phyloP scores from a whole-genome alignment of 208 protist genomes.

The Trypanosoma theileri region DNA sequence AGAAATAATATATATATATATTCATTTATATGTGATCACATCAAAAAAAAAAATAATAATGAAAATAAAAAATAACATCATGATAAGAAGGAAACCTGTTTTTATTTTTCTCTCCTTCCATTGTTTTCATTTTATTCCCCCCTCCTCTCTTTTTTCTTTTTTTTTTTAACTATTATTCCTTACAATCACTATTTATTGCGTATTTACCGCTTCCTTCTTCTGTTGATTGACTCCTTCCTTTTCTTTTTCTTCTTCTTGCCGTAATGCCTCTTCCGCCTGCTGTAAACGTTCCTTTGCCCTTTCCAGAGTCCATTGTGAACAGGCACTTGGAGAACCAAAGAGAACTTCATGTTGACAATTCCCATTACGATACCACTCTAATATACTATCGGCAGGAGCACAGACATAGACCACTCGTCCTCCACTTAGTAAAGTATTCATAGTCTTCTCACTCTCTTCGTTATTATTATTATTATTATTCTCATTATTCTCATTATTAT shows the following conservation, averaged over 20 bases:
- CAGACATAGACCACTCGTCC: conserved; percentile 43
- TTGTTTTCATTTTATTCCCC: background rate
- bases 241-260: conserved; percentile 8
- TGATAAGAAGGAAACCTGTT: background rate
- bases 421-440: background rate
- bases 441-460: background rate
- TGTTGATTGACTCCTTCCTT: background rate
- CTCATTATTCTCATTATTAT: background rate
- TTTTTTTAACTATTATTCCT: background rate
- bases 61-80: background rate
- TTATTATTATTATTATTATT: conserved; percentile 2
- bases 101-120: background rate
- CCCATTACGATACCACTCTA: conserved; percentile 65
- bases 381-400: conserved; percentile 44
- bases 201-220: background rate
- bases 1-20: too few relatives aligned
- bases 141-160: background rate
- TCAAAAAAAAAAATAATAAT: background rate
- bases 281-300: conserved; percentile 23
- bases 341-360: conserved; percentile 72
- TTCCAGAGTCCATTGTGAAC: conserved; percentile 49
- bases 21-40: too few relatives aligned
- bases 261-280: conserved; percentile 8
- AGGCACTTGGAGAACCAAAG: conserved; percentile 77
- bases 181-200: background rate